These are phyloP conservation scores for Barnettozyma populi DNA, from an alignment of 805 yeast species.

Conservation along the genomic window DNA sequence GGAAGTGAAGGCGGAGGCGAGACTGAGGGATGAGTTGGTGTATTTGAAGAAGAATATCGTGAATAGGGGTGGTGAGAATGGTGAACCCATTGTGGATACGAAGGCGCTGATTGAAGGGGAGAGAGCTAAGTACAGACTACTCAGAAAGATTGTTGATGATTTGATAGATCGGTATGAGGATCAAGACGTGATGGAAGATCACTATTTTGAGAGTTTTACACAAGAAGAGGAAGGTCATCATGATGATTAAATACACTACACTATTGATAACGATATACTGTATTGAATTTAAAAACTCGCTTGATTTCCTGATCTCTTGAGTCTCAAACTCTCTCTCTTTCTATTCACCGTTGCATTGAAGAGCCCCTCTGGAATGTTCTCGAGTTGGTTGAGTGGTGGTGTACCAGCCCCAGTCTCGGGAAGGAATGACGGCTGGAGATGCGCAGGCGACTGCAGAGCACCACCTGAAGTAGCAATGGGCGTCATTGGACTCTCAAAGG, in stretches of 20 bases:
- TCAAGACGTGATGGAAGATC: not conserved
- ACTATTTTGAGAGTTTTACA: too few species aligned
- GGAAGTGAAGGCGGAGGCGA: conserved; percentile 5
- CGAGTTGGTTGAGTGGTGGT: conserved; percentile 8
- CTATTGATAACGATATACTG: not conserved
- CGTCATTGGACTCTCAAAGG: conserved; percentile 21
- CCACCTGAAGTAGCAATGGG: not conserved
- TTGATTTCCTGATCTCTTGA: conserved; percentile 36
- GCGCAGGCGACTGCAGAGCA: conserved; percentile 1
- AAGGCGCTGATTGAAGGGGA: not conserved
- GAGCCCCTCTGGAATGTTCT: conserved; percentile 20
- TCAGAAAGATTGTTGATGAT: not conserved
- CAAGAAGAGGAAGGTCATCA: not conserved
- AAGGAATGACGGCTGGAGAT: conserved; percentile 19
- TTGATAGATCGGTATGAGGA: not conserved
- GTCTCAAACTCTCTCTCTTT: conserved; percentile 46
- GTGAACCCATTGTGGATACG: not conserved
- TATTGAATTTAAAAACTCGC: conserved; percentile 4
- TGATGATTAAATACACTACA: not conserved
- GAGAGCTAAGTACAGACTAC: not conserved
- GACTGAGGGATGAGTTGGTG: conserved; percentile 1
- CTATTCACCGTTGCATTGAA: conserved; percentile 44
- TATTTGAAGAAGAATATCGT: conserved; percentile 1
- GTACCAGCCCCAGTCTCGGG: conserved; percentile 9
- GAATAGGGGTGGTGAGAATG: not conserved